Evolutionary conservation across 345 rosid genomes (phyloP).

Genomic region (Lepidium africanum): DNA sequence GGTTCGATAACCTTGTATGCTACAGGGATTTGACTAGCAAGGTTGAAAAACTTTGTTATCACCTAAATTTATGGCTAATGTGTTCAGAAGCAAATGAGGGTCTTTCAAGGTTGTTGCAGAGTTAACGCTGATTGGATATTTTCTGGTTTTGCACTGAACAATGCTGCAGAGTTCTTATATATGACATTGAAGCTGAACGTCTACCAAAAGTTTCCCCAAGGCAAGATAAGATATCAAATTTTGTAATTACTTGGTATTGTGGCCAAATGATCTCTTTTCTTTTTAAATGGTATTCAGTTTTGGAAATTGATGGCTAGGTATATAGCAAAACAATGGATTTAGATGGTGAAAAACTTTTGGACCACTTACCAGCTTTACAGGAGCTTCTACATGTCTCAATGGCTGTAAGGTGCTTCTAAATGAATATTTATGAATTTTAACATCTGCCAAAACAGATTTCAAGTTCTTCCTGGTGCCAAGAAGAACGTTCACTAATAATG

Average conservation of each 20-base stretch:
- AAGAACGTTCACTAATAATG: too few relatives aligned
- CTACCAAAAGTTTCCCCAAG: slow-evolving; percentile 64
- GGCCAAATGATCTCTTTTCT: background rate
- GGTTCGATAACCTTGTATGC: too few relatives aligned
- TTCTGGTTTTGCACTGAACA: slow-evolving; percentile 78
- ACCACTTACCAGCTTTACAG: slow-evolving; percentile 80
- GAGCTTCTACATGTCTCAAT: slow-evolving; percentile 65
- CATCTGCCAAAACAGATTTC: too few relatives aligned
- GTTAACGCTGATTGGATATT: background rate
- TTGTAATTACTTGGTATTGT: background rate
- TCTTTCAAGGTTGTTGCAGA: slow-evolving; percentile 2
- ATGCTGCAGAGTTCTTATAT: slow-evolving; percentile 68
- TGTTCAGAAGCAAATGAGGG: background rate
- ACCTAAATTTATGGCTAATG: background rate
- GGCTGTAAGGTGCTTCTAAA: slow-evolving; percentile 78
- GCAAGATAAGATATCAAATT: slow-evolving; percentile 42
- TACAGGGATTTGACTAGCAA: too few relatives aligned
- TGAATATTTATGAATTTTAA: too few relatives aligned
- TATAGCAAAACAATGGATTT: slow-evolving; percentile 75
- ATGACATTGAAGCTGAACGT: slow-evolving; percentile 83
- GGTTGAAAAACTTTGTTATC: too few relatives aligned
- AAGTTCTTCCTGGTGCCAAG: too few relatives aligned
- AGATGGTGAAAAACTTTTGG: slow-evolving; percentile 65
- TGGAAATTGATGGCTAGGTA: slow-evolving; percentile 40
- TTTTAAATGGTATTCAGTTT: background rate